Evolutionary conservation across 768 basidiomycete genomes (phyloP).

Genomic region (Mycena rosella): DNA sequence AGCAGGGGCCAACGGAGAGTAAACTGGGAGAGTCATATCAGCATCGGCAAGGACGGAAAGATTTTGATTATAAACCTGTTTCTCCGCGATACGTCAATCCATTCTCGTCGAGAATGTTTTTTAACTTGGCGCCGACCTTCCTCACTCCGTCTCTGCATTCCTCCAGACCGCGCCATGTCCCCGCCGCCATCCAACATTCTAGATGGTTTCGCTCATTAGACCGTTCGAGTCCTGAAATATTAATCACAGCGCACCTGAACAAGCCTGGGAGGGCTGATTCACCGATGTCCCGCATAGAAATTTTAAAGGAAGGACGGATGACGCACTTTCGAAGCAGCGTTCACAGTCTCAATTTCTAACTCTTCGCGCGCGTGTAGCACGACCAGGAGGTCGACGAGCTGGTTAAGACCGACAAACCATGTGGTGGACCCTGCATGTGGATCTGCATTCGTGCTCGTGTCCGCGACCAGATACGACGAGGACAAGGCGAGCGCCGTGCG

Average conservation of each 20-base stretch:
- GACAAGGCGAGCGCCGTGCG: slow-evolving; percentile 18
- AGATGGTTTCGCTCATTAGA: neutral
- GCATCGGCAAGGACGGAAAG: too few relatives aligned
- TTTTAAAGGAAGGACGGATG: neutral
- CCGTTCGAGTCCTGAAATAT: slow-evolving; percentile 28
- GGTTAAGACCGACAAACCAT: slow-evolving; percentile 77
- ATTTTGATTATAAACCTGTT: neutral
- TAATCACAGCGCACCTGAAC: slow-evolving; percentile 26
- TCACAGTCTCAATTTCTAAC: slow-evolving; percentile 82
- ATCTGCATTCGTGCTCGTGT: slow-evolving; percentile 73
- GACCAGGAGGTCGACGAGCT: slow-evolving; percentile 78
- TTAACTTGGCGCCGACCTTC: slow-evolving; percentile 71
- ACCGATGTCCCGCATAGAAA: neutral
- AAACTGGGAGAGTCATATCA: too few relatives aligned
- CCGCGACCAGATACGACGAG: slow-evolving; percentile 59
- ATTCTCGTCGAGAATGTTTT: slow-evolving; percentile 67
- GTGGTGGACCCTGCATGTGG: slow-evolving; percentile 59
- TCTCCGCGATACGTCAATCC: slow-evolving; percentile 47
- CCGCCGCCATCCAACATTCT: slow-evolving; percentile 84
- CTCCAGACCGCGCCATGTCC: slow-evolving; percentile 76
- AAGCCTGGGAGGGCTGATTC: slow-evolving; percentile 23
- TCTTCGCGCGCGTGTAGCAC: slow-evolving; percentile 77
- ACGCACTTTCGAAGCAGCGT: slow-evolving; percentile 69
- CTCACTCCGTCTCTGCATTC: slow-evolving; percentile 74
- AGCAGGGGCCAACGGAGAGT: slow-evolving; percentile 31